Conservation (phyloP, 2,329 filamentous ascomycete genomes). For the Xylariaceae sp. region DNA sequence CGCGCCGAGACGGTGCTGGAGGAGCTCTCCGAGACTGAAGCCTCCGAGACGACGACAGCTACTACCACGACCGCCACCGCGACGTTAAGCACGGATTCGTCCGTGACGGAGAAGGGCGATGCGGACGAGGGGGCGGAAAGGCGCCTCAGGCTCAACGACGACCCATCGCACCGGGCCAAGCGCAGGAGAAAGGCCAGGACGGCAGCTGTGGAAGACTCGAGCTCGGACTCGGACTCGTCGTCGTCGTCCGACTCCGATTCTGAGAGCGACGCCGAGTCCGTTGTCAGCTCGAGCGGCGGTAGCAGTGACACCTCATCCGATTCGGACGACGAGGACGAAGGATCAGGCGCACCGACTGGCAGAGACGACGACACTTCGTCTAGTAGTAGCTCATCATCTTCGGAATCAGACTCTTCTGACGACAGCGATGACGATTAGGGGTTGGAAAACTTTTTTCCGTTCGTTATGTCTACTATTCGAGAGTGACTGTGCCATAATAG, state of each 20-base stretch:
- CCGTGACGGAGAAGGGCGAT: constrained; percentile 22
- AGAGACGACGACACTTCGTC: constrained; percentile 23
- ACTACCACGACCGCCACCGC: constrained; percentile 21
- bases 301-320: too few species aligned
- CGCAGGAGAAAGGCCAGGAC: constrained; percentile 49
- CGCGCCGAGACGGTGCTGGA: constrained; percentile 54
- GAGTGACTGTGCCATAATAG: constrained; percentile 15
- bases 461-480: constrained; percentile 8
- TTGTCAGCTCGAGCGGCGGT: constrained; percentile 27
- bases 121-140: constrained; percentile 31
- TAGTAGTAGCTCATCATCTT: constrained; percentile 38
- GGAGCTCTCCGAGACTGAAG: constrained; percentile 47
- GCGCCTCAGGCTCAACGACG: constrained; percentile 41
- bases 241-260: constrained; percentile 30
- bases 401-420: constrained; percentile 28
- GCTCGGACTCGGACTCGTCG: constrained; percentile 32
- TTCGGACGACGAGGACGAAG: too few species aligned
- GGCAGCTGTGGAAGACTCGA: constrained; percentile 37
- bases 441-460: neutral
- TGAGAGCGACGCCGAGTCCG: constrained; percentile 32
- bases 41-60: constrained; percentile 28
- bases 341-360: too few species aligned
- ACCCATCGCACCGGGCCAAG: constrained; percentile 39
- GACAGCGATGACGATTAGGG: constrained; percentile 28
- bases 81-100: constrained; percentile 1